A percentile compares a stretch with the other conserved stretches of the same genome.
Conservation (phyloP, 2,329 filamentous ascomycete genomes). For the Colletotrichum australisinense region DNA sequence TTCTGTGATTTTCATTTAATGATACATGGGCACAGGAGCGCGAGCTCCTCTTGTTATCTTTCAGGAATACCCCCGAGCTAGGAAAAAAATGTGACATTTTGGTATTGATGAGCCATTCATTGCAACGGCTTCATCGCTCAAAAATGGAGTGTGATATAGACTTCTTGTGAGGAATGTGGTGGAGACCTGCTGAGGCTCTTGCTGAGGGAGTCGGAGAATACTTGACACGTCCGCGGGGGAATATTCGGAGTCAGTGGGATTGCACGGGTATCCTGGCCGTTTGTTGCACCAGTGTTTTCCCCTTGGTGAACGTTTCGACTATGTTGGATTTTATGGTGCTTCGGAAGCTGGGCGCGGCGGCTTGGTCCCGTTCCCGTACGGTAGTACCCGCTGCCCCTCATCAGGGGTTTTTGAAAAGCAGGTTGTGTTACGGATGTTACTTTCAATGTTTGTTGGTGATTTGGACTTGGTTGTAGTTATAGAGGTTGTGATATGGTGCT, state of each 20-base stretch:
- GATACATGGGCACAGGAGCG: background rate
- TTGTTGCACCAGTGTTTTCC: background rate
- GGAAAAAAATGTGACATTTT: background rate
- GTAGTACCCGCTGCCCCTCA: no score
- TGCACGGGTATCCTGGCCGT: background rate
- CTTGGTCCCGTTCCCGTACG: no score
- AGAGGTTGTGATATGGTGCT: no score
- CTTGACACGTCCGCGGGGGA: background rate
- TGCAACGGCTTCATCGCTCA: no score
- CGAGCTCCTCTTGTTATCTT: background rate
- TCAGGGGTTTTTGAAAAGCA: no score
- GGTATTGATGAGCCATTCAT: background rate
- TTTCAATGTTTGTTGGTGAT: no score
- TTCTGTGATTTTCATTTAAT: background rate
- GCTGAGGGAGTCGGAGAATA: background rate
- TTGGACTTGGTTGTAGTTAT: no score
- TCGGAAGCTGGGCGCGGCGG: background rate
- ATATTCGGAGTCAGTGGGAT: background rate
- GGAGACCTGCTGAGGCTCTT: no score
- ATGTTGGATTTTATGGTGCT: background rate
- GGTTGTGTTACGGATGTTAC: no score
- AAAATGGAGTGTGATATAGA: no score
- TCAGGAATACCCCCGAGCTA: background rate
- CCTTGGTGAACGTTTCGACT: background rate
- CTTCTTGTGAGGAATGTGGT: no score